Percentiles rank a stretch among this genome's conserved stretches.
These are phyloP conservation scores for Exserohilum rostratum DNA, from an alignment of 2,329 filamentous ascomycete species.

Conservation along the genomic window DNA sequence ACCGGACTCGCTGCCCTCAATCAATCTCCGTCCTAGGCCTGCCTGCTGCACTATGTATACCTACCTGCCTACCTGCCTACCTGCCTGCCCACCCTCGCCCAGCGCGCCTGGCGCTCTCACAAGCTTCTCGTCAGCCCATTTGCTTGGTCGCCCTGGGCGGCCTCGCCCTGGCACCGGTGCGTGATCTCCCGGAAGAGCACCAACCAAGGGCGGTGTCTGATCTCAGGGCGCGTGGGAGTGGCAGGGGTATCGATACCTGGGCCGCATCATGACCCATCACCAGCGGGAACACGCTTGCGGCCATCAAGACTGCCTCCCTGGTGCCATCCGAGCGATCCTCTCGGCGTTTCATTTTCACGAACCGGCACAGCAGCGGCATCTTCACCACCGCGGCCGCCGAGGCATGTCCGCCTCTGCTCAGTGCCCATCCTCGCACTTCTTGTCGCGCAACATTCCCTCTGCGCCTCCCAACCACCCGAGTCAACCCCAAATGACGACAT, in stretches of 20 bases:
- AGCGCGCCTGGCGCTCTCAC: neutral
- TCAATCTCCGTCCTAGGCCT: neutral
- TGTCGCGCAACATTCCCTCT: neutral
- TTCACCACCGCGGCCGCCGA: conserved; percentile 21
- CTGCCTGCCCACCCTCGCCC: neutral
- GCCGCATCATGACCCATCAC: conserved; percentile 29
- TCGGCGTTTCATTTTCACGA: conserved; percentile 28
- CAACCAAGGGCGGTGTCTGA: conserved; percentile 26
- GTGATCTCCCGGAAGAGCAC: conserved; percentile 45
- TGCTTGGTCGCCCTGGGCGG: neutral
- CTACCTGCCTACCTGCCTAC: neutral
- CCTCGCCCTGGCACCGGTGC: conserved; percentile 30
- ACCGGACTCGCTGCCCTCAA: neutral
- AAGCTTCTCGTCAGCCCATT: neutral
- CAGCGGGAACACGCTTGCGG: conserved; percentile 36
- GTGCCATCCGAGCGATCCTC: conserved; percentile 36
- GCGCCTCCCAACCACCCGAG: too few relatives aligned
- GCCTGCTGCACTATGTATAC: too few relatives aligned
- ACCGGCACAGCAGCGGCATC: conserved; percentile 33
- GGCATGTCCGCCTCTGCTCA: conserved; percentile 4
- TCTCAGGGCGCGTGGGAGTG: conserved; percentile 32
- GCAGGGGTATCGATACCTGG: conserved; percentile 40
- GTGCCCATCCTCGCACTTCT: neutral
- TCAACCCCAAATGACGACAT: neutral
- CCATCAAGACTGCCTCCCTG: conserved; percentile 24